Base-by-base conservation (phyloP, 306 rosid genomes). In the Carpinus viminea region DNA sequence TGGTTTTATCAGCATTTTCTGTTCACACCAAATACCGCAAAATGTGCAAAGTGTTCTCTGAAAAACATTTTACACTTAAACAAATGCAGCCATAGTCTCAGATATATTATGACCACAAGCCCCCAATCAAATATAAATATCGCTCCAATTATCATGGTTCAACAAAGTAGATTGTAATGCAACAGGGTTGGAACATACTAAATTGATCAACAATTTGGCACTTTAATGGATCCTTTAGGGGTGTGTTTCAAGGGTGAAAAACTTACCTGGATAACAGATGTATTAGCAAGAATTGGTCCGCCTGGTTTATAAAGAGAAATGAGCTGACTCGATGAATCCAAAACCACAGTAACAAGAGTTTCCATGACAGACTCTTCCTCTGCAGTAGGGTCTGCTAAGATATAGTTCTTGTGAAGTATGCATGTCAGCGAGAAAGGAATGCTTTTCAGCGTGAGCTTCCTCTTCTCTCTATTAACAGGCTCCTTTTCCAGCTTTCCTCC, bases 281-380 rank as follows among this genome's bases (percentile, higher is more conserved):
- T 88, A 68, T 76, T 78, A 57, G 98, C 97, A 60, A 92, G 92
- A 78, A 88, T 89, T 4, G 90, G 62, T 74, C 97, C 97, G 48
- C 92, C 98, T 12, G 98, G 95, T 85, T 94, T 94, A 91, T 91
- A 88, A 78, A 91, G 93, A 69, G 97, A 92, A 80, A 91, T 85
- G 6, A 88, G 88, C 64, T 88, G 93, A 83, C 93, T 86, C 21
- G 92, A 83, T 53, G 96, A 87, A 83, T 88, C 93, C 86, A 94
- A 86, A 81, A 92, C 97, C 77, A 91, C 87, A 24, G 97, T 88
- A 68, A 91, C 89, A 61, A 85, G 83, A 79, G 97, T 92, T 85
- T 94, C 97, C 86, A 92, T 86, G 68, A 94, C 74, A 9, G 93
- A 91, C 74, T 94, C 98, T 87, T 94, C 98, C 88, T 94, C 95